These are phyloP conservation scores for Fusarium lateritium DNA, from an alignment of 2,329 filamentous ascomycete species.

Conservation along the genomic window DNA sequence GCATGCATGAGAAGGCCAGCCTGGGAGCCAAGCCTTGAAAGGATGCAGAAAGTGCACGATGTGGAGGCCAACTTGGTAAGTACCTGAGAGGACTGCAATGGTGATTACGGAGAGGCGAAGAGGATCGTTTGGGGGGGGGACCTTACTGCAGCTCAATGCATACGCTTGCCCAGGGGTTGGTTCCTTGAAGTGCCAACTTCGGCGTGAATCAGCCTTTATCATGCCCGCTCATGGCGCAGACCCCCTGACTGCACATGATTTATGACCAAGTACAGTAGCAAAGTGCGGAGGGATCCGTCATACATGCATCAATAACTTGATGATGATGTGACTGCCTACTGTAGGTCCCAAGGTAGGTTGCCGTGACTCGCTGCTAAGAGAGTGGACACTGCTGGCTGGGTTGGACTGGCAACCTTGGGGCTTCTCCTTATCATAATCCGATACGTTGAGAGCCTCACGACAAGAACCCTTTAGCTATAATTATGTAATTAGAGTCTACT, in stretches of 20 bases:
- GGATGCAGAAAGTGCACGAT: background rate
- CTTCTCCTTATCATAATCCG: constrained; percentile 8
- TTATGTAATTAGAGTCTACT: constrained; percentile 9
- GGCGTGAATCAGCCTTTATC: constrained; percentile 27
- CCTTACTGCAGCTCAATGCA: background rate
- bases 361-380: constrained; percentile 10
- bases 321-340: constrained; percentile 21
- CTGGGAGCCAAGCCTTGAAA: constrained; percentile 4
- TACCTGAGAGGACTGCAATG: too few relatives aligned
- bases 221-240: constrained; percentile 27
- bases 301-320: constrained; percentile 11
- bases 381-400: constrained; percentile 3
- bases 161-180: constrained; percentile 19
- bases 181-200: constrained; percentile 21
- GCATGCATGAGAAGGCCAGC: constrained; percentile 1
- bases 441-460: constrained; percentile 10
- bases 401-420: constrained; percentile 2
- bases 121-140: background rate
- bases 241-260: constrained; percentile 27
- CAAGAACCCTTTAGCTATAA: background rate
- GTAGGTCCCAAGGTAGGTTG: background rate
- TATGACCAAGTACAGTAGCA: constrained; percentile 20
- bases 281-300: constrained; percentile 20
- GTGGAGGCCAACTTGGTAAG: constrained; percentile 4
- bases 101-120: background rate